Evolutionary conservation across 371 early-diverging fungal genomes (phyloP).

Genomic region (Circinella umbellata): DNA sequence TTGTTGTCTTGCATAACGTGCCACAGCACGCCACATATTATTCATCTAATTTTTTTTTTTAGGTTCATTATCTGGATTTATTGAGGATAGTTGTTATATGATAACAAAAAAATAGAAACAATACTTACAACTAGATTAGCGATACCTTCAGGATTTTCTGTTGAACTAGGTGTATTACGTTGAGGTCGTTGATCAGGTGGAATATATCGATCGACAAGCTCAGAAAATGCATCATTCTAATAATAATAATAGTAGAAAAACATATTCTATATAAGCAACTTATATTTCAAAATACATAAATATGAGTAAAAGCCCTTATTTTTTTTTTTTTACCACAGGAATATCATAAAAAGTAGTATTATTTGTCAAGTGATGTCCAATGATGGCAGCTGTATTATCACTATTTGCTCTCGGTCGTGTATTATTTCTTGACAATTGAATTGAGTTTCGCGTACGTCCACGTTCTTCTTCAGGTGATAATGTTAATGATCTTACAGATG

Average conservation of each 20-base stretch:
- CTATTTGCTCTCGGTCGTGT: slow-evolving; percentile 3
- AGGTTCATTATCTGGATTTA: too few relatives aligned
- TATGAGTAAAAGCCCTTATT: not conserved
- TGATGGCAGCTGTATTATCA: slow-evolving; percentile 8
- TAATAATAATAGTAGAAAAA: not conserved
- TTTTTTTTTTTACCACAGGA: slow-evolving; percentile 44
- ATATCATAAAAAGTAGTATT: slow-evolving; percentile 63
- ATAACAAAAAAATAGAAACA: not conserved
- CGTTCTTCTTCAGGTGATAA: slow-evolving; percentile 17
- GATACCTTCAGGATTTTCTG: slow-evolving; percentile 36
- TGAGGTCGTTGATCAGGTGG: slow-evolving; percentile 58
- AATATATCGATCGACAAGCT: slow-evolving; percentile 54
- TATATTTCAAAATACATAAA: too few relatives aligned
- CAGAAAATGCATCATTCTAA: slow-evolving; percentile 61
- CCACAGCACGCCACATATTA: slow-evolving; percentile 63
- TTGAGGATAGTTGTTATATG: too few relatives aligned
- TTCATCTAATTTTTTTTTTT: slow-evolving; percentile 41
- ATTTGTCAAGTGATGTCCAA: slow-evolving; percentile 40
- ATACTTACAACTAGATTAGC: slow-evolving; percentile 39
- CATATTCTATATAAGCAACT: too few relatives aligned
- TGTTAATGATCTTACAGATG: slow-evolving; percentile 7
- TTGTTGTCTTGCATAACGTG: slow-evolving; percentile 60
- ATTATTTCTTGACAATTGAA: not conserved
- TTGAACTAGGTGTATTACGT: slow-evolving; percentile 39
- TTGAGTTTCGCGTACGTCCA: not conserved